phyloP scores from a whole-genome alignment of 805 yeast genomes.

The Myxozyma melibiosi region DNA sequence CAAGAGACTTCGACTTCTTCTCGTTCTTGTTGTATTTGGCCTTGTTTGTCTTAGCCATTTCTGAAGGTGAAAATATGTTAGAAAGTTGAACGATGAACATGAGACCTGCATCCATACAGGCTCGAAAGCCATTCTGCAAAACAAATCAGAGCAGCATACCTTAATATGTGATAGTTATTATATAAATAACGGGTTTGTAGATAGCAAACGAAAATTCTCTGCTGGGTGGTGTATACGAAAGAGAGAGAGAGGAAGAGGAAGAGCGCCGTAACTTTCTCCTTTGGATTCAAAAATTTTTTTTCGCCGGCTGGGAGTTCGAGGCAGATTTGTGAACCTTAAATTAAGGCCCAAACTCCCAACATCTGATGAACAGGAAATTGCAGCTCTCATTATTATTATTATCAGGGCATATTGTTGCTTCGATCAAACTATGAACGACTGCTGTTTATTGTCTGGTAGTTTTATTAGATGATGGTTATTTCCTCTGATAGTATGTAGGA shows the following conservation, averaged over 20 bases:
- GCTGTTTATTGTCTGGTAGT: too few relatives aligned
- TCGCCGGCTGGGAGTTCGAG: constrained; percentile 4
- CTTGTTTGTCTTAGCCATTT: constrained; percentile 25
- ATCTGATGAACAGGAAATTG: too few relatives aligned
- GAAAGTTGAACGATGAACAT: too few relatives aligned
- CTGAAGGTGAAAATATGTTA: not conserved
- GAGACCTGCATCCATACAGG: too few relatives aligned
- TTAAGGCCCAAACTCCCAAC: constrained; percentile 6
- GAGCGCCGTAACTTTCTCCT: not conserved
- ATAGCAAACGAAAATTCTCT: not conserved
- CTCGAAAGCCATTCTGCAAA: not conserved
- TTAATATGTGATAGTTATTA: not conserved
- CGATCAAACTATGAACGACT: too few relatives aligned
- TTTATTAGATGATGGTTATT: too few relatives aligned
- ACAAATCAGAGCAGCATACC: not conserved
- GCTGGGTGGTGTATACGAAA: not conserved
- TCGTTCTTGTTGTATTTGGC: not conserved
- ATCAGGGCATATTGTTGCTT: too few relatives aligned
- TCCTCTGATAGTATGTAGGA: too few relatives aligned
- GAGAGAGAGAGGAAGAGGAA: not conserved
- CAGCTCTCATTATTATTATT: too few relatives aligned
- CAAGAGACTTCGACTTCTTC: constrained; percentile 25
- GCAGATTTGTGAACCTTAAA: not conserved
- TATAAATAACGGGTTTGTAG: constrained; percentile 26
- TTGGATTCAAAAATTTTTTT: constrained; percentile 5